A percentile compares a stretch with the other conserved stretches of the same genome.
Evolutionary conservation across 345 rosid species (phyloP).

Genomic region (Clarkia xantiana): DNA sequence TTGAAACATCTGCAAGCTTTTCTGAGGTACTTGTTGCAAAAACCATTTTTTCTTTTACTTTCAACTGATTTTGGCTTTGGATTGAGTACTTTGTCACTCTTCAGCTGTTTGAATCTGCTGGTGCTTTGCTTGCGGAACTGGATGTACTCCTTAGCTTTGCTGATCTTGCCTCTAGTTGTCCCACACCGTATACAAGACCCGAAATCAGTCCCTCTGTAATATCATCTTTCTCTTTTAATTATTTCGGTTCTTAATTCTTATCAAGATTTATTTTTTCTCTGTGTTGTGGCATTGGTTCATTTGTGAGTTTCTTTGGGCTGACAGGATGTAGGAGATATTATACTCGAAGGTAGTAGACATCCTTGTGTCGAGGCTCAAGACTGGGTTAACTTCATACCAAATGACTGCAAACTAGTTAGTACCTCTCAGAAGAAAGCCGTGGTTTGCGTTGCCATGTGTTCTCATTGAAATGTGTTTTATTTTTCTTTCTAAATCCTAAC

Average conservation of each 20-base stretch:
- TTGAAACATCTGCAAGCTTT: constrained; percentile 67
- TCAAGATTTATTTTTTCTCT: constrained; percentile 4
- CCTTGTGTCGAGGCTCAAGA: constrained; percentile 99
- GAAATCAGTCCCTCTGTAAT: constrained; percentile 62
- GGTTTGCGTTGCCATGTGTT: constrained; percentile 9
- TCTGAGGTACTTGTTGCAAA: constrained; percentile 46
- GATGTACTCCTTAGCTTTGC: constrained; percentile 95
- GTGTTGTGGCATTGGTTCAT: constrained; percentile 1
- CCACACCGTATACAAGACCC: constrained; percentile 89
- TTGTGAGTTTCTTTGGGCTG: constrained; percentile 4
- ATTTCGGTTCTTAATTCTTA: constrained; percentile 9
- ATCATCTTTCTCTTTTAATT: constrained; percentile 6
- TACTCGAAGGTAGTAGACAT: constrained; percentile 86
- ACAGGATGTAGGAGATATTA: constrained; percentile 73
- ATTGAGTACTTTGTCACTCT: constrained; percentile 10
- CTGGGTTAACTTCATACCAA: constrained; percentile 98
- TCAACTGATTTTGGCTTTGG: too few species aligned
- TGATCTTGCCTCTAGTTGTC: constrained; percentile 85
- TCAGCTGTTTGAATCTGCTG: constrained; percentile 75
- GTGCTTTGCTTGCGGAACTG: constrained; percentile 67
- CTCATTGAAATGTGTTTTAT: constrained; percentile 11
- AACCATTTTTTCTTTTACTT: too few species aligned
- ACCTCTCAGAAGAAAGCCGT: background rate
- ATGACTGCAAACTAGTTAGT: constrained; percentile 88
- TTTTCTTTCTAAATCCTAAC: constrained; percentile 13